These are phyloP conservation scores for Sonneratia alba DNA, from an alignment of 345 rosid genomes.

Conservation along the genomic window DNA sequence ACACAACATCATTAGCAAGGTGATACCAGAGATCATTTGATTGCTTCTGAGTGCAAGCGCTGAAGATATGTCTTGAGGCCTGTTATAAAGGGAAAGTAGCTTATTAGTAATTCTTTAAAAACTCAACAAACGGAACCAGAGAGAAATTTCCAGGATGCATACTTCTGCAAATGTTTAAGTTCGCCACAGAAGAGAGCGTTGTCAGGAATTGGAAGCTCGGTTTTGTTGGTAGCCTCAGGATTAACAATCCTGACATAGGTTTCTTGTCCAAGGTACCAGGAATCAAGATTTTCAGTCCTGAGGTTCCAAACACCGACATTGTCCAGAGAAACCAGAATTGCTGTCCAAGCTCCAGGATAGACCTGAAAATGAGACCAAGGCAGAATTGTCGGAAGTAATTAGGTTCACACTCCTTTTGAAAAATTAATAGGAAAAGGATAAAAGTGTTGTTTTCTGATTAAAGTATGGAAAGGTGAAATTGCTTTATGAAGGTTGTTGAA, in stretches of 20 bases:
- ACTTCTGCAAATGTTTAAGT: conserved; percentile 67
- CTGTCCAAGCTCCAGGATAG: conserved; percentile 96
- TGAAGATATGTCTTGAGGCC: conserved; percentile 65
- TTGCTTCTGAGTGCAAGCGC: conserved; percentile 21
- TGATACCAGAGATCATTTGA: conserved; percentile 18
- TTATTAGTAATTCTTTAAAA: conserved; percentile 7
- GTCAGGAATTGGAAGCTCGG: conserved; percentile 75
- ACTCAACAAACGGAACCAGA: background rate
- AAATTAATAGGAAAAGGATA: background rate
- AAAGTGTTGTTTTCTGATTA: background rate
- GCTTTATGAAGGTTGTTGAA: background rate
- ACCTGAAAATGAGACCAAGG: conserved; percentile 34
- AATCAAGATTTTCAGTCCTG: conserved; percentile 91
- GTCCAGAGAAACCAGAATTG: conserved; percentile 82
- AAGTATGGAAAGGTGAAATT: background rate
- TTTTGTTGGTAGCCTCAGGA: conserved; percentile 87
- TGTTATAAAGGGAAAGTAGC: conserved; percentile 17
- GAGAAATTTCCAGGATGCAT: conserved; percentile 9
- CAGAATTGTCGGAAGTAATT: background rate
- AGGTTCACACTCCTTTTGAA: background rate
- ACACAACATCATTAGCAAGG: conserved; percentile 20
- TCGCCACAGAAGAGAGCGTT: conserved; percentile 89
- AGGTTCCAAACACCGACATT: conserved; percentile 96
- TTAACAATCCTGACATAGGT: conserved; percentile 83
- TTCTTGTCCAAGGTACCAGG: conserved; percentile 98